phyloP scores from a whole-genome alignment of 192 early-diverging fungal genomes.

The Mortierella alpina region DNA sequence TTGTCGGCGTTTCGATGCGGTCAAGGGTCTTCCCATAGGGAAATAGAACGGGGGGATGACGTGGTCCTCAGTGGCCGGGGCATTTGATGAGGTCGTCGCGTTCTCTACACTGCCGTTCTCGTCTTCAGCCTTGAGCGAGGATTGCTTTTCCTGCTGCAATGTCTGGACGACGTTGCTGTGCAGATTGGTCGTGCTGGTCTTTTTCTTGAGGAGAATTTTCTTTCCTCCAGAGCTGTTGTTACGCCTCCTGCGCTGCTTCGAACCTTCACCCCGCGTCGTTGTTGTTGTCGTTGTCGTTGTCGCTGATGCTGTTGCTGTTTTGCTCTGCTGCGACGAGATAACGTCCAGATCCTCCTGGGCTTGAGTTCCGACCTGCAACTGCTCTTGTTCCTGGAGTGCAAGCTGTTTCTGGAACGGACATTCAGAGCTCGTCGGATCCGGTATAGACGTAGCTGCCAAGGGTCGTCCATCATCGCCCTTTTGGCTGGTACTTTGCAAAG shows the following conservation, averaged over 20 bases:
- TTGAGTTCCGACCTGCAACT: no score
- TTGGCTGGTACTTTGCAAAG: neutral
- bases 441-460: no score
- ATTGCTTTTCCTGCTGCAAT: neutral
- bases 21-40: conserved; percentile 35
- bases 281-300: neutral
- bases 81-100: neutral
- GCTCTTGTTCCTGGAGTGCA: conserved; percentile 19
- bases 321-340: neutral
- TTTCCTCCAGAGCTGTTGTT: conserved; percentile 39
- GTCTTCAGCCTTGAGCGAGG: neutral
- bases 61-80: conserved; percentile 8
- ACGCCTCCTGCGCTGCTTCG: conserved; percentile 27
- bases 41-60: conserved; percentile 49
- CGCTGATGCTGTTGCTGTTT: neutral
- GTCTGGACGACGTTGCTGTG: conserved; percentile 24
- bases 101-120: neutral
- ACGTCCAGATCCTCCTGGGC: no score
- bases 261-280: neutral
- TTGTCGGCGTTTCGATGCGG: conserved; percentile 33
- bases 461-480: neutral
- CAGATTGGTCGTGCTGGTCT: conserved; percentile 20
- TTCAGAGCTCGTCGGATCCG: neutral
- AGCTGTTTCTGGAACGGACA: conserved; percentile 33
- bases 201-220: conserved; percentile 32